Evolutionary conservation across 768 basidiomycete genomes (phyloP).

Genomic region (Boletus bicolor): DNA sequence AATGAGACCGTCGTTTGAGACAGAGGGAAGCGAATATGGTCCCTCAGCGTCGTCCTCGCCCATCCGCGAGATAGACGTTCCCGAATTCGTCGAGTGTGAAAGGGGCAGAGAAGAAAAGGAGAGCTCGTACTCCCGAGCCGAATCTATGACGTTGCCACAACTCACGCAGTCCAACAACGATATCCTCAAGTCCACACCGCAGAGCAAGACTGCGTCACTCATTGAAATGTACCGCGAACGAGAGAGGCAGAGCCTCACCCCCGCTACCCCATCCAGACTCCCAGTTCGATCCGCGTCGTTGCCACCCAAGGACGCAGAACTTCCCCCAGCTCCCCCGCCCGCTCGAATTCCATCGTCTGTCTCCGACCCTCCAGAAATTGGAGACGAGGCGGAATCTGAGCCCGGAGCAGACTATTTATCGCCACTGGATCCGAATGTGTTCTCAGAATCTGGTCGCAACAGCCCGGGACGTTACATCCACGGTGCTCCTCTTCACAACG

Average conservation of each 20-base stretch:
- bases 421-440: conserved; percentile 31
- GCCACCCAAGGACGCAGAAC: conserved; percentile 7
- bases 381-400: conserved; percentile 30
- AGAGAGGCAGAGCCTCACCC: conserved; percentile 43
- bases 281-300: conserved; percentile 32
- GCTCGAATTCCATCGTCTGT: conserved; percentile 15
- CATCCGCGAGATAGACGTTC: conserved; percentile 29
- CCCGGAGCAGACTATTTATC: conserved; percentile 26
- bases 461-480: conserved; percentile 77
- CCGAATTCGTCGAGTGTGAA: conserved; percentile 27
- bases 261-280: conserved; percentile 28
- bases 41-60: conserved; percentile 30
- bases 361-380: conserved; percentile 25
- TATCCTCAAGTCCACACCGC: conserved; percentile 20
- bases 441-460: conserved; percentile 51
- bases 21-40: conserved; percentile 33
- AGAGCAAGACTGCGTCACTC: conserved; percentile 69
- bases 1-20: conserved; percentile 33
- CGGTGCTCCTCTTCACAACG: conserved; percentile 83
- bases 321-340: conserved; percentile 1
- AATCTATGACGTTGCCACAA: conserved; percentile 29
- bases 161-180: conserved; percentile 10
- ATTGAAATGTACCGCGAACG: conserved; percentile 84
- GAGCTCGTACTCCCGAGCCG: conserved; percentile 24
- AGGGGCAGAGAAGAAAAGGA: conserved; percentile 23